Base-by-base conservation (phyloP, 495 filamentous ascomycete species). In the Annulohypoxylon bovei region DNA sequence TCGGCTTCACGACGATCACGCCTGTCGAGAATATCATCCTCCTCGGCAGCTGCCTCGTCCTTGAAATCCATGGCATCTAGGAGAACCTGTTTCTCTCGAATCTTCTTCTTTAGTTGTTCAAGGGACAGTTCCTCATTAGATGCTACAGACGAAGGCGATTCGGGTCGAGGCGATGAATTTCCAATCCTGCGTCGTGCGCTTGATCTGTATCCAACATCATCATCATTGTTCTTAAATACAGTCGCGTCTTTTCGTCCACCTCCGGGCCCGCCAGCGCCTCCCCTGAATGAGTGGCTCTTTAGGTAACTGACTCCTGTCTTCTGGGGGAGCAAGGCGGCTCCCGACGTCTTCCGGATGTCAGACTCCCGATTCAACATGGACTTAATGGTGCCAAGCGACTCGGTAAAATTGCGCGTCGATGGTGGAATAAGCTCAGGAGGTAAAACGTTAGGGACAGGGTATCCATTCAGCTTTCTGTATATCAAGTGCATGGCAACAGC, bases 401-500 rank as follows among this genome's bases (percentile, higher is more conserved):
- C 92, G 71, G 90, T 94, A 65, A 99, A 83, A 74, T 97, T 97
- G 47, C 94, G 88, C n/a, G 95, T 96, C 4, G 95, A 98, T 1
- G 96, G 96, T 47, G 96, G 96, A 12, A 98, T 89, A 52, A 99
- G 88, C 82, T 99, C 96, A 4, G 96, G 89, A 4, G 96, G 96
- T 14, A 98, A 85, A 44, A 92, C 91, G 71, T 88, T 91, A n/a
- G 96, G 96, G 47, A 98, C 86, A 1, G 95, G 94, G 74, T 99
- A 97, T 27, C 94, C 94, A 68, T 98, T 98, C 25, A 98, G 85
- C 76, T 94, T 97, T 68, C 96, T 88, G 76, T 98, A 99, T 60
- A 99, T 98, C 78, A 99, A 81, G 86, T 99, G 96, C 95, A 99
- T 99, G 6, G 93, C 95, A 39, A 99, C 94, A 16, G 96, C 94